Base-by-base conservation (phyloP, 139 green algal species). In the Chlorella sp. region DNA sequence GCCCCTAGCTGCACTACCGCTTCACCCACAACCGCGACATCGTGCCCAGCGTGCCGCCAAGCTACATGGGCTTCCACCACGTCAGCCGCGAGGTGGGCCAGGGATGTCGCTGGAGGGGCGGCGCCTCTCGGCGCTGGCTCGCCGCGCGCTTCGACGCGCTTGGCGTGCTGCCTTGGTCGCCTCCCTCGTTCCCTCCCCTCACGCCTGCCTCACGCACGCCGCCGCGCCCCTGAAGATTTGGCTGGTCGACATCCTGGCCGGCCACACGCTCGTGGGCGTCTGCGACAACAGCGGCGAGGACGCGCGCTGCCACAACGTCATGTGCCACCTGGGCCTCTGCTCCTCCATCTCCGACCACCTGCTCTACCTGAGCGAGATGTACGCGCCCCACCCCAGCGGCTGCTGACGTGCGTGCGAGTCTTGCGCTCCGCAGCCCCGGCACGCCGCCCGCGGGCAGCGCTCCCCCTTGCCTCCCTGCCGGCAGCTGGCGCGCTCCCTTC, bases 21-120 rank as follows among this genome's bases (percentile, higher is more conserved):
- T 92, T 98, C 70, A 98, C 94, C 1, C 94, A 98, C 81, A 90
- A 94, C 65, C 78, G 91, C 2, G 94, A 98, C 79, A 90, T 97
- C n/a, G 93, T 98, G 77, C 94, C 93, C 19, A 88, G 75, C 17
- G 79, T 95, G 68, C 92, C 94, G 7, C 85, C 81, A 0, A 64
- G 77, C 60, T 79, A 89, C 59, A 84, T 95, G 61, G 91, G 91
- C 17, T 97, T 93, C 74, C 85, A 87, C 48, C 91, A 95, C 71
- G 68, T 89, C 0, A 79, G 84, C 0, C 63, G 82, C 5, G 90
- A 96, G 87, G 82, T 87, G 66, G 27, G 71, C 50, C 2, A 2
- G 8, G 41, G 4, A 31, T 27, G 43, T 11, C 17, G 5, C n/a
- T 45, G n/a, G 41, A 1, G 5, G n/a, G n/a, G n/a, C n/a, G n/a